Base-by-base conservation (phyloP, 164 flowering plant genomes). In the Umbellularia californica region DNA sequence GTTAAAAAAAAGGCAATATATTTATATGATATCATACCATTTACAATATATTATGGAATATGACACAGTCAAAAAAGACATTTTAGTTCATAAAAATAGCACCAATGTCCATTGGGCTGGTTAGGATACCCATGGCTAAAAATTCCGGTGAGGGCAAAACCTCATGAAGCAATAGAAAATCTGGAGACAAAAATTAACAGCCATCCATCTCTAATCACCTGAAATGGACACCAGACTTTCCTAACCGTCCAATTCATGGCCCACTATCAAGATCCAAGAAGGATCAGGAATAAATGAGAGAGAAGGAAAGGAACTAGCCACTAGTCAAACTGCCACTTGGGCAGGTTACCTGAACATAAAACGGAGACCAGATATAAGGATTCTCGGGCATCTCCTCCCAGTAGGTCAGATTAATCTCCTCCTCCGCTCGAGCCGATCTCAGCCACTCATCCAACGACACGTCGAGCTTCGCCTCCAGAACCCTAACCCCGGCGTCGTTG, bases 371-470 rank as follows among this genome's bases (percentile, higher is more conserved):
- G 3, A 75, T 79, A 58, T 28, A 65, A 0, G 90, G 87, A 73
- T 88, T 89, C 6, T 90, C 84, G 0, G 98, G 93, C 88, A 90
- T 83, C 11, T 85, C 84, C 24, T 89, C 89, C 95, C 90, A 86
- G 23, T 66, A 83, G 72, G 88, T 80, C 27, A 93, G 90, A 80
- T 84, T 83, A 67, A 79, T 77, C 81, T 93, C 95, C 51, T 87
- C 88, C 1, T 23, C 3, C 27, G 78, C 85, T 70, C 79, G 77
- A 30, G 84, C 89, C 27, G 89, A 82, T 76, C 81, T 79, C 73
- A 93, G 80, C 98, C 98, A 93, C 55, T 91, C 93, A 75, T 90
- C 91, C 25, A 93, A 50, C 0, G 80, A 78, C n/a, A 73, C 47
- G 27, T 79, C 72, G 50, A 93, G 97, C 20, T 67, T 82, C 2